Percentiles rank a stretch among this genome's conserved stretches.
Conservation (phyloP, 2,329 filamentous ascomycete species). For the Aspergillus alliaceus region DNA sequence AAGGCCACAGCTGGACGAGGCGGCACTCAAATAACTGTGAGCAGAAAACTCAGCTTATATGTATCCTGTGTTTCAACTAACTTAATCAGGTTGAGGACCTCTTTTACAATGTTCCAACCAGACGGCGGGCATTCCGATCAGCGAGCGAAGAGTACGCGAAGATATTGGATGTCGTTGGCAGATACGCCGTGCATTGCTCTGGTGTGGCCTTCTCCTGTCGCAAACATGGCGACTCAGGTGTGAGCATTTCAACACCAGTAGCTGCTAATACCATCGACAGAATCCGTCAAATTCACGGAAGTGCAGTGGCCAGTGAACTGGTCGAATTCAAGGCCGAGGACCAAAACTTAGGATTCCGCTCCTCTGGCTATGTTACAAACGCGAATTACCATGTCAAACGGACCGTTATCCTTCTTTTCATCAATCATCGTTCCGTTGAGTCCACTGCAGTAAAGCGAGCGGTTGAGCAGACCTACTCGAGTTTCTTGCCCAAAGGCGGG, state of each 20-base stretch:
- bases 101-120: conserved; percentile 93
- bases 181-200: conserved; percentile 87
- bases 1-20: conserved; percentile 83
- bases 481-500: conserved; percentile 87
- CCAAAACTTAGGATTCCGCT: conserved; percentile 78
- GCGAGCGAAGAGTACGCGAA: conserved; percentile 95
- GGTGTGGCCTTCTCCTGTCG: conserved; percentile 96
- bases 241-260: conserved; percentile 75
- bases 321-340: conserved; percentile 73
- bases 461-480: conserved; percentile 83
- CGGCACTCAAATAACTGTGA: conserved; percentile 86
- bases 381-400: conserved; percentile 94
- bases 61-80: conserved; percentile 2
- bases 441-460: conserved; percentile 85
- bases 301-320: conserved; percentile 81
- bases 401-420: conserved; percentile 85
- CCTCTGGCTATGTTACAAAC: conserved; percentile 79
- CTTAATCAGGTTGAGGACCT: conserved; percentile 73
- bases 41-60: conserved; percentile 9
- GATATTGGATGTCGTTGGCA: conserved; percentile 90
- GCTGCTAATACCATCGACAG: conserved; percentile 73
- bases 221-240: conserved; percentile 85
- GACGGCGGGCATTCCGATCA: conserved; percentile 85
- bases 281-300: conserved; percentile 87
- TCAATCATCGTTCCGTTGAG: conserved; percentile 93